Evolutionary conservation across 1,139 yeast species (phyloP).

Genomic region (Suhomyces terraborum): DNA sequence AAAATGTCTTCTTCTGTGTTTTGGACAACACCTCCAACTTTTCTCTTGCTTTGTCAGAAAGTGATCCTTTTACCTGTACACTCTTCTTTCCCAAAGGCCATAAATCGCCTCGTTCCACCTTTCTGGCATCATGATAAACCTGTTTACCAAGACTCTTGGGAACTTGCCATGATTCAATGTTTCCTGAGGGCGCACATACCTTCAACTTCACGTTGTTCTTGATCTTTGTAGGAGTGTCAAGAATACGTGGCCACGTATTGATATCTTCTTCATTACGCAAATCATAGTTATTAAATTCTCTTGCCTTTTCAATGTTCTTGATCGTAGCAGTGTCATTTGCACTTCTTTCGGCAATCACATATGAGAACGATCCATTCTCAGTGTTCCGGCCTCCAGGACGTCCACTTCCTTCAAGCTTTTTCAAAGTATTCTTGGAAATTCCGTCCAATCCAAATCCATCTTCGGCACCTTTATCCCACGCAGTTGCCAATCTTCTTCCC

Average conservation of each 20-base stretch:
- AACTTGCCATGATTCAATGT: conserved; percentile 82
- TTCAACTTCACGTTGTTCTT: conserved; percentile 83
- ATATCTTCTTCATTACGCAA: conserved; percentile 29
- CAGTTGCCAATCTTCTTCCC: conserved; percentile 72
- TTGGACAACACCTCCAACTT: conserved; percentile 42
- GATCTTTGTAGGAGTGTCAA: conserved; percentile 71
- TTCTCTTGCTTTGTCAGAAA: conserved; percentile 35
- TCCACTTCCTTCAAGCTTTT: conserved; percentile 55
- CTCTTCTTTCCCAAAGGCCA: conserved; percentile 86
- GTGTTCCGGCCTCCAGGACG: conserved; percentile 71
- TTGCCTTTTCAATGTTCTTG: conserved; percentile 35
- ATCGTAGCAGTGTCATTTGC: conserved; percentile 36
- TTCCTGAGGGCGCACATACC: conserved; percentile 78
- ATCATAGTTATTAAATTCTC: conserved; percentile 31
- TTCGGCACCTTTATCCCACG: conserved; percentile 63
- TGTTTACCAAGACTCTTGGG: conserved; percentile 78
- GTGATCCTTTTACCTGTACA: conserved; percentile 39
- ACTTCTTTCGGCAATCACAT: conserved; percentile 70
- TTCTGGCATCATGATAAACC: conserved; percentile 87
- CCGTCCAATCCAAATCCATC: conserved; percentile 53
- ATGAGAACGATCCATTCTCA: conserved; percentile 76
- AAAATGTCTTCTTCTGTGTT: conserved; percentile 43
- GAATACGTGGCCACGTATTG: conserved; percentile 70
- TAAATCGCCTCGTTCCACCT: conserved; percentile 78
- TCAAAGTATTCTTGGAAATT: conserved; percentile 28